Base-by-base conservation (phyloP, 495 filamentous ascomycete species). In the Neurospora intermedia region DNA sequence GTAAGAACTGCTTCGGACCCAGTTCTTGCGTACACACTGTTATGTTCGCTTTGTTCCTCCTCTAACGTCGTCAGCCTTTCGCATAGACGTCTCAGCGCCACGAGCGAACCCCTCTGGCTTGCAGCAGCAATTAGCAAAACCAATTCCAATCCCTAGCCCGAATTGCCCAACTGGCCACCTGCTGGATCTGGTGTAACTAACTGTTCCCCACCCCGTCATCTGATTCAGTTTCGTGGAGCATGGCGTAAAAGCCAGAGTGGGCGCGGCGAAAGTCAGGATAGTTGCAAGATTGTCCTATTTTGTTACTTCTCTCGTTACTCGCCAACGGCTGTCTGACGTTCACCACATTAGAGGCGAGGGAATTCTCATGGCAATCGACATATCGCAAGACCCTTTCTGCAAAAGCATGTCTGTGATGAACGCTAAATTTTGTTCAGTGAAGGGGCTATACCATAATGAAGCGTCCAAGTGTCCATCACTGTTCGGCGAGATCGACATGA, bases 101-200 rank as follows among this genome's bases (percentile, higher is more conserved):
- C 48, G 20, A 59, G 23, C 2, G 23, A 46, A 15, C 48, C 48
- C 48, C 48, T 59, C 48, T 59, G 20, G 20, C 48, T 59, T 59
- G 48, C 48, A 59, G 20, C 20, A 59, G 20, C 48, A 35, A 66
- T 66, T 66, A 66, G 54, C 27, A 66, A 35, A 66, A 38, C 27
- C 54, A 35, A 15, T 66, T 66, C 27, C 7, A 35, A 35, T 35
- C 4, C 35, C 35, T 38, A 38, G 54, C 27, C 27, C 54, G 27
- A 31, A 66, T 35, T 27, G 27, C 54, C 6, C 27, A 66, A 66
- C 27, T 66, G 54, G 15, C 27, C 20, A 43, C 31, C n/a, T 75
- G 73, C 72, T 39, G 42, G 70, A 75, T 74, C 72, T 74, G 69
- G 74, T 74, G 74, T 75, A 74, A 75, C 70, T 74, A 62, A 11